Evolutionary conservation across 2,329 filamentous ascomycete species (phyloP).

Genomic region (Ophiostoma angusticollis): DNA sequence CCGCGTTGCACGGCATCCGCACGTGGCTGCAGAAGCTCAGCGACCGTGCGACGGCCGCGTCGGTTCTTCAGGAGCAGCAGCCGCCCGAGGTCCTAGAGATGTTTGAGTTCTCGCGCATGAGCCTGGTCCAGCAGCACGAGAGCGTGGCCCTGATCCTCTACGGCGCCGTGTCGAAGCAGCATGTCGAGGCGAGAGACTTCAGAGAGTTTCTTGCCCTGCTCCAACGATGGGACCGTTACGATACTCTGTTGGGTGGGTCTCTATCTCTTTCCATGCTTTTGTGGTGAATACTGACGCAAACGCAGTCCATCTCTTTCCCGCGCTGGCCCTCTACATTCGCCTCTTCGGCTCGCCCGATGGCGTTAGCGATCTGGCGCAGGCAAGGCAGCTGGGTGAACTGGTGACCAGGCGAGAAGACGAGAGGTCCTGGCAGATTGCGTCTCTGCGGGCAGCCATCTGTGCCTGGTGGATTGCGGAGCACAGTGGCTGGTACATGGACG

Average conservation of each 20-base stretch:
- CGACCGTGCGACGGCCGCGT: constrained; percentile 63
- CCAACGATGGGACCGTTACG: constrained; percentile 63
- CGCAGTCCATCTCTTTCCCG: constrained; percentile 72
- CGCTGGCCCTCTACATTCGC: constrained; percentile 63
- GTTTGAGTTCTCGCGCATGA: constrained; percentile 66
- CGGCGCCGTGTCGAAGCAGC: constrained; percentile 63
- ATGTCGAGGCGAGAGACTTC: constrained; percentile 61
- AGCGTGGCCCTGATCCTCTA: constrained; percentile 68
- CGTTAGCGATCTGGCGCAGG: constrained; percentile 52
- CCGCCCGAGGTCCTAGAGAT: constrained; percentile 58
- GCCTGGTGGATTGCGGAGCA: constrained; percentile 91
- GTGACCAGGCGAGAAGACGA: constrained; percentile 56
- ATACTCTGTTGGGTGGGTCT: constrained; percentile 42
- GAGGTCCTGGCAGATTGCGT: constrained; percentile 57
- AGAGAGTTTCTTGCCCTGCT: constrained; percentile 54
- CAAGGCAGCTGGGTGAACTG: constrained; percentile 54
- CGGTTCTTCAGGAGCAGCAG: constrained; percentile 54
- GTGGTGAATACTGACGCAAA: constrained; percentile 6
- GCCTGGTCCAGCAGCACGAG: constrained; percentile 81
- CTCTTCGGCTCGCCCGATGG: constrained; percentile 69
- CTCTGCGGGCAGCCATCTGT: constrained; percentile 65
- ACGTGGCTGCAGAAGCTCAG: constrained; percentile 60
- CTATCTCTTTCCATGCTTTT: background rate
- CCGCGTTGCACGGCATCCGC: constrained; percentile 64
- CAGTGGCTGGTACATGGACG: constrained; percentile 75